Evolutionary conservation across 768 basidiomycete species (phyloP).

Genomic region (Baorangia bicolor): DNA sequence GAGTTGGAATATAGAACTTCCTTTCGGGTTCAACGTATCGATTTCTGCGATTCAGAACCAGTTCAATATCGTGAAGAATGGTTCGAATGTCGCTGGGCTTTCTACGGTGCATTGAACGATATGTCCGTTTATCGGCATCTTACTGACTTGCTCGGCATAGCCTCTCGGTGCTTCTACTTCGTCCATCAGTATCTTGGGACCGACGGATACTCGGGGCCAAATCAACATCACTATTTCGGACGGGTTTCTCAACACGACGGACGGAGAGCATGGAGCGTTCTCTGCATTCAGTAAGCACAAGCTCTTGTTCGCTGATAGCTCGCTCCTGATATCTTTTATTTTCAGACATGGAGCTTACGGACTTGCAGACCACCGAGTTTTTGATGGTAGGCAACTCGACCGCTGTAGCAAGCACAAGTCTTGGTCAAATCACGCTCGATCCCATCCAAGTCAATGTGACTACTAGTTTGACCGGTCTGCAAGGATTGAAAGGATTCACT

Average conservation of each 20-base stretch:
- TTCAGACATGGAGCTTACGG: conserved; percentile 57
- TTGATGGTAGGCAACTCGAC: conserved; percentile 57
- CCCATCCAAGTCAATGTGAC: conserved; percentile 72
- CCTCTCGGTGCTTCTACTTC: conserved; percentile 65
- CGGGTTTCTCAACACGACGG: conserved; percentile 50
- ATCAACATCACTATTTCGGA: conserved; percentile 63
- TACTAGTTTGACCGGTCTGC: conserved; percentile 56
- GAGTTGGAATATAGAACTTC: conserved; percentile 46
- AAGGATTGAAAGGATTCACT: conserved; percentile 56
- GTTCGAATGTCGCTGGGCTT: conserved; percentile 53
- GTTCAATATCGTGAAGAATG: conserved; percentile 59
- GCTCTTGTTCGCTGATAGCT: background rate
- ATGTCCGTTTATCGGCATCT: background rate
- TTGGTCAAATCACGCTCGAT: conserved; percentile 67
- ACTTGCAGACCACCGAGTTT: conserved; percentile 47
- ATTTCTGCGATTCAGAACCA: conserved; percentile 63
- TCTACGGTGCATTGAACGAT: conserved; percentile 44
- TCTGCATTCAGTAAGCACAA: conserved; percentile 54
- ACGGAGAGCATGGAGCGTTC: conserved; percentile 49
- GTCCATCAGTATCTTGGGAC: conserved; percentile 48
- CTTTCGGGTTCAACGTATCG: conserved; percentile 64
- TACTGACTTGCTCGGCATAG: conserved; percentile 33
- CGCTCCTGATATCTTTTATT: background rate
- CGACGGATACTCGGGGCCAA: conserved; percentile 56
- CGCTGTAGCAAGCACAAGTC: conserved; percentile 57